Conservation (phyloP, 495 filamentous ascomycete species). For the Trichoderma orchidacearum region DNA sequence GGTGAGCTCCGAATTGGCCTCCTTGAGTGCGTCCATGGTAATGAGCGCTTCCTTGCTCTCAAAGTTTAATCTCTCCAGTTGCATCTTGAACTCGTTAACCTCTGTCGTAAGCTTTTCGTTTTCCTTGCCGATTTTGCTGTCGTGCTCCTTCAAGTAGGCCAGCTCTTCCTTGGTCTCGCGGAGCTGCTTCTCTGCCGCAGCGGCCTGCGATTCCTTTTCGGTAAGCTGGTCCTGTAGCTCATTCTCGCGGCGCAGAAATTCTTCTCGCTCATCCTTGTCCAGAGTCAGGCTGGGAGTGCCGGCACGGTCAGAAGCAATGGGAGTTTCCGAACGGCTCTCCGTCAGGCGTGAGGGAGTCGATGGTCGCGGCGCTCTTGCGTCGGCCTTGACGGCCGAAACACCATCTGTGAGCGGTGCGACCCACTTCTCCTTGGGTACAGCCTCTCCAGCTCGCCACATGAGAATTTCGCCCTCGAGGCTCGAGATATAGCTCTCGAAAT, state of each 20-base stretch:
- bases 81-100: slow-evolving; percentile 86
- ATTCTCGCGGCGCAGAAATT: slow-evolving; percentile 90
- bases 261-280: slow-evolving; percentile 93
- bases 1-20: slow-evolving; percentile 87
- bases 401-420: slow-evolving; percentile 44
- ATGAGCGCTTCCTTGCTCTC: slow-evolving; percentile 94
- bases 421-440: slow-evolving; percentile 71
- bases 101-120: slow-evolving; percentile 77
- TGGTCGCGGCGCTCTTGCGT: slow-evolving; percentile 48
- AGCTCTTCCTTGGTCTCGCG: slow-evolving; percentile 76
- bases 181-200: slow-evolving; percentile 60
- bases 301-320: slow-evolving; percentile 53
- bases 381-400: slow-evolving; percentile 39
- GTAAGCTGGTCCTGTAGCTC: slow-evolving; percentile 92
- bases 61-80: slow-evolving; percentile 85
- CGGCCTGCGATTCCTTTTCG: slow-evolving; percentile 76
- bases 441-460: slow-evolving; percentile 75
- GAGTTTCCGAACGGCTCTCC: slow-evolving; percentile 69
- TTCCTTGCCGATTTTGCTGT: slow-evolving; percentile 63
- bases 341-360: slow-evolving; percentile 73
- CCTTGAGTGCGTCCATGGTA: slow-evolving; percentile 94
- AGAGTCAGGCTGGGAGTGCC: slow-evolving; percentile 75
- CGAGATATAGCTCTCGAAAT: slow-evolving; percentile 72
- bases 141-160: slow-evolving; percentile 64
- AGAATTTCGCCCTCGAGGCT: slow-evolving; percentile 77